These are phyloP conservation scores for Beverwykella pulmonaria DNA, from an alignment of 495 filamentous ascomycete genomes.

Conservation along the genomic window DNA sequence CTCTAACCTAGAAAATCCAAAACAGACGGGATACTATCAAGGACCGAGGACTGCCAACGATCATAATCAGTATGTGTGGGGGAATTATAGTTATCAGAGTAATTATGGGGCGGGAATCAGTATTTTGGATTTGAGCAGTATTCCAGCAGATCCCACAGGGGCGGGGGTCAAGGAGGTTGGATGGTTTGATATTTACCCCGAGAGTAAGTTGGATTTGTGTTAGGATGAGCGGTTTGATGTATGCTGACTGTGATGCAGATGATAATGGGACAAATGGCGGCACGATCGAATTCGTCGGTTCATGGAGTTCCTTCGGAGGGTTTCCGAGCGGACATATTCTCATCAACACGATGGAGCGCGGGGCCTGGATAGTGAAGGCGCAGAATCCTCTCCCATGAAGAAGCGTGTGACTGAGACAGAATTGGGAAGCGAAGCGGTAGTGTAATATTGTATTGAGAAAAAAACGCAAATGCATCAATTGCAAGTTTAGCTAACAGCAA, in stretches of 20 bases:
- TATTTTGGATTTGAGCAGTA: slow-evolving; percentile 57
- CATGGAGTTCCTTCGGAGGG: slow-evolving; percentile 59
- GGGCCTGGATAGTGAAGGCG: slow-evolving; percentile 54
- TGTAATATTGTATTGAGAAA: no score
- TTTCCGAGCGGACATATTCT: slow-evolving; percentile 61
- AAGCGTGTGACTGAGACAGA: no score
- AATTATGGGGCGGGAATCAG: slow-evolving; percentile 63
- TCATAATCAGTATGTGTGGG: slow-evolving; percentile 63
- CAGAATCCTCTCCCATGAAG: slow-evolving; percentile 4
- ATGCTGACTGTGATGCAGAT: slow-evolving; percentile 41
- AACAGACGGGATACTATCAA: slow-evolving; percentile 59
- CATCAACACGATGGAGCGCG: slow-evolving; percentile 64
- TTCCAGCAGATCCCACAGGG: slow-evolving; percentile 59
- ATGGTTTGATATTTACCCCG: slow-evolving; percentile 64
- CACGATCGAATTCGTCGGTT: slow-evolving; percentile 57
- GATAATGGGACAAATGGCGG: slow-evolving; percentile 52
- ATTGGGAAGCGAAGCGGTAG: no score
- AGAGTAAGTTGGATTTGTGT: slow-evolving; percentile 26
- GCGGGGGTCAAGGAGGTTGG: slow-evolving; percentile 54
- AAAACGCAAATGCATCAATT: no score
- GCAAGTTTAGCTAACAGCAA: no score
- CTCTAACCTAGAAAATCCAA: slow-evolving; percentile 34
- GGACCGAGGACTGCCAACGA: slow-evolving; percentile 55
- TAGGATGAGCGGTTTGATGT: neutral
- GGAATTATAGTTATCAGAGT: slow-evolving; percentile 58